Base-by-base conservation (phyloP, 495 filamentous ascomycete species). In the Tuber magnatum region DNA sequence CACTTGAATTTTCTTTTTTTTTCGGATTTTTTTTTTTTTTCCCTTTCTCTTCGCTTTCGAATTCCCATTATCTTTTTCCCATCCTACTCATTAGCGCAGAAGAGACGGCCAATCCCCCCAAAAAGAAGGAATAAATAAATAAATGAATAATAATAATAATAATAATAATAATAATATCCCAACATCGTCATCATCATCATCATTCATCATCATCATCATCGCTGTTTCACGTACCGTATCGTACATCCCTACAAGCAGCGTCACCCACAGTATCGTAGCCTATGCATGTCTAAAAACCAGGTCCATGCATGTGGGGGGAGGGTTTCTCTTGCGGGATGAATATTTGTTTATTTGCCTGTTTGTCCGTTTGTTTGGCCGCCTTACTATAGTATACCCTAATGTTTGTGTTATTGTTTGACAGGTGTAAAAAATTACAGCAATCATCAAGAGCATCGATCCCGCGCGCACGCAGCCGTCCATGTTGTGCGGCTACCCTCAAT, bases 391-490 rank as follows among this genome's bases (percentile, higher is more conserved):
- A 56, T 28, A 28, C 28, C 12, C 32, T 35, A 65, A 4, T 28
- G 9, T 35, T 65, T 65, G 28, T 20, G 28, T 65, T 65, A n/a
- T 35, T 35, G 56, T 65, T 65, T 65, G 56, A 65, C 56, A 65
- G 28, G 56, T 65, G 56, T 65, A 65, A 65, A 65, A 65, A 28
- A 65, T 65, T 61, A 61, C 51, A 61, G 48, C 48, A 56, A 24
- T 56, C 24, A 28, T 14, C 24, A 12, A 56, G 24, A 6, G 24
- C 1, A 12, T 0, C 51, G 51, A 61, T 61, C n/a, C 51, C 51
- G 51, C 51, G 10, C 51, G n/a, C 12, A 12, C 48, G 48, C 24
- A 56, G n/a, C n/a, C n/a, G 51, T 61, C n/a, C 0, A 28, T 32
- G 48, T 12, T 28, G n/a, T 61, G 51, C 51, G 9, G 10, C 51